Conservation (phyloP, 768 basidiomycete genomes). For the Lactarius vividus region DNA sequence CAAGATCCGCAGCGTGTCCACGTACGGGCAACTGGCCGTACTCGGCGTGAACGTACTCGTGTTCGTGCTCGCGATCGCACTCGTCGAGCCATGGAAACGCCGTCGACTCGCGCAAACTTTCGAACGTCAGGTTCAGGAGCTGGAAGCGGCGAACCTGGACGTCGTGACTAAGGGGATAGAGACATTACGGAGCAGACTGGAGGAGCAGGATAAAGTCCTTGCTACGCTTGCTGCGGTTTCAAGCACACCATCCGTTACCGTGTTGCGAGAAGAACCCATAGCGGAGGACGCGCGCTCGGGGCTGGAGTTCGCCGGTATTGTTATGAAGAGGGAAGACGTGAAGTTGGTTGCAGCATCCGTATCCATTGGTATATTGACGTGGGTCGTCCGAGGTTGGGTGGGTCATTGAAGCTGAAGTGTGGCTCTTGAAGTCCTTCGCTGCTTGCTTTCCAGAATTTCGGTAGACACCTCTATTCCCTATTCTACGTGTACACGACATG, state of each 20-base stretch:
- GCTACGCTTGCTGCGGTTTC: background rate
- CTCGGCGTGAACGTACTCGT: constrained; percentile 86
- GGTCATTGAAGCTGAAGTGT: constrained; percentile 10
- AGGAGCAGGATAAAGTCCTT: constrained; percentile 19
- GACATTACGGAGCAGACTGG: constrained; percentile 15
- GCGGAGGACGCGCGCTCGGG: background rate
- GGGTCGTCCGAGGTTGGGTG: constrained; percentile 16
- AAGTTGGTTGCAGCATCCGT: constrained; percentile 9
- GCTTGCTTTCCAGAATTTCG: background rate
- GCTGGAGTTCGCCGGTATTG: constrained; percentile 23
- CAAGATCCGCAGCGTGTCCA: constrained; percentile 94
- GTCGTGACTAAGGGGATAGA: constrained; percentile 9
- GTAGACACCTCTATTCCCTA: background rate
- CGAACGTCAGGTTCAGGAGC: constrained; percentile 70
- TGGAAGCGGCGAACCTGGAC: constrained; percentile 43
- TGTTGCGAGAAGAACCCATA: background rate
- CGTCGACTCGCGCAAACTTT: constrained; percentile 82
- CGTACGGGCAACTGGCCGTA: constrained; percentile 86
- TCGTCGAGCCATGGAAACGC: constrained; percentile 98
- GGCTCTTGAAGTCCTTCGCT: background rate
- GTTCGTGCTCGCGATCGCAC: constrained; percentile 82
- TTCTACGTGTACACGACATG: background rate
- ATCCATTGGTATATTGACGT: constrained; percentile 13
- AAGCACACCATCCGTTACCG: no score
- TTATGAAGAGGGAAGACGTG: background rate